phyloP scores from a whole-genome alignment of 805 yeast species.

The Metschnikowia kofuensis region DNA sequence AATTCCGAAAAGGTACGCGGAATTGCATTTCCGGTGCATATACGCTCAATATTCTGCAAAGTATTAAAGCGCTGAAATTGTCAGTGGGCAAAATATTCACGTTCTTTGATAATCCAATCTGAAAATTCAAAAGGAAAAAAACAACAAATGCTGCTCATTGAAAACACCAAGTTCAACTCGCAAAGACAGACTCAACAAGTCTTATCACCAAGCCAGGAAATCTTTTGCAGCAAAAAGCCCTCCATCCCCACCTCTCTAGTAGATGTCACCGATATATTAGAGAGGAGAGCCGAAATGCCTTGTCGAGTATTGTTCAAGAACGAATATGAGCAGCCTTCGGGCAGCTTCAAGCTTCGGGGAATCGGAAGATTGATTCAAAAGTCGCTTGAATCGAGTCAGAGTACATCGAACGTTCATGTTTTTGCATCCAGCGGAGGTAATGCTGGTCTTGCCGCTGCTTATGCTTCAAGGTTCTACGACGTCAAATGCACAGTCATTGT shows the following conservation, averaged over 20 bases:
- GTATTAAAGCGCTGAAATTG: background rate
- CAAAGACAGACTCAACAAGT: background rate
- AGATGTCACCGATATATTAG: conserved; percentile 29
- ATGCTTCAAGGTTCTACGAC: conserved; percentile 36
- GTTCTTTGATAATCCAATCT: too few species aligned
- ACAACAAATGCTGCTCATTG: background rate
- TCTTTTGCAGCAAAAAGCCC: conserved; percentile 19
- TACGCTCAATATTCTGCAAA: background rate
- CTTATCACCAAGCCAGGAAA: background rate
- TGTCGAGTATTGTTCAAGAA: conserved; percentile 46
- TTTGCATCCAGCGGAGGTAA: conserved; percentile 57
- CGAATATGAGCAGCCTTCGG: conserved; percentile 55
- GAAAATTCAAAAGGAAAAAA: too few species aligned
- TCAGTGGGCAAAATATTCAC: too few species aligned
- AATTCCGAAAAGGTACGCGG: conserved; percentile 7
- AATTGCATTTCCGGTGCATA: conserved; percentile 8
- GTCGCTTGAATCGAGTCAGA: conserved; percentile 23
- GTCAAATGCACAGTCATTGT: conserved; percentile 60
- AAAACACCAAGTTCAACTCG: background rate
- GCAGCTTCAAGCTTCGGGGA: conserved; percentile 57
- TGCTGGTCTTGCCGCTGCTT: conserved; percentile 55
- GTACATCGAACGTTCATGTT: conserved; percentile 30
- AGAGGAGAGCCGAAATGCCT: conserved; percentile 17
- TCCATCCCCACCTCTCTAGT: conserved; percentile 36
- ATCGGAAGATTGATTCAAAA: conserved; percentile 46